Evolutionary conservation across 768 basidiomycete species (phyloP).

Genomic region (Auriscalpium vulgare): DNA sequence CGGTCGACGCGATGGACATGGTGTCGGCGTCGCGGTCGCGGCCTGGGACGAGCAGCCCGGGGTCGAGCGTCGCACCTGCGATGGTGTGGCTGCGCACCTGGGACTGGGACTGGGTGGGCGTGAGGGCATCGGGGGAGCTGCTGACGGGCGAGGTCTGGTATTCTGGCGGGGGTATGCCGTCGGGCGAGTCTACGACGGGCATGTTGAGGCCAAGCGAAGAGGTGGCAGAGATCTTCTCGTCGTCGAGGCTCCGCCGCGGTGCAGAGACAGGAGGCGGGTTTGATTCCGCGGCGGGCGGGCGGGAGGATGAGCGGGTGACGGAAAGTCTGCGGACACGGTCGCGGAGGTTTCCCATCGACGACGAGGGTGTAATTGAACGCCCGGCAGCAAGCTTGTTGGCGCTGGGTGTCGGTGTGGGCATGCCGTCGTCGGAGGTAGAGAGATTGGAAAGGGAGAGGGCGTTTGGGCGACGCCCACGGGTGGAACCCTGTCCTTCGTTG

Average conservation of each 20-base stretch:
- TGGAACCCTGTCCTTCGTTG: neutral
- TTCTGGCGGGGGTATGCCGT: constrained; percentile 5
- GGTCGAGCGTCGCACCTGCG: neutral
- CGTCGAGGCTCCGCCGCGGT: neutral
- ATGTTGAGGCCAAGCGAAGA: constrained; percentile 11
- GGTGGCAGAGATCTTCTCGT: neutral
- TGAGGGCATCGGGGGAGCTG: neutral
- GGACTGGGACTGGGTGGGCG: neutral
- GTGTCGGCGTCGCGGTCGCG: constrained; percentile 14
- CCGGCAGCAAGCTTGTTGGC: neutral
- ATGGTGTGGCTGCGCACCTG: neutral
- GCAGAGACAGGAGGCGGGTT: neutral
- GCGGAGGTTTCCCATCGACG: constrained; percentile 12
- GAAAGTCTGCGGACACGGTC: constrained; percentile 8
- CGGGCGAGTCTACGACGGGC: constrained; percentile 41
- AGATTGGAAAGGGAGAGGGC: neutral
- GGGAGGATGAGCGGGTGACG: constrained; percentile 10
- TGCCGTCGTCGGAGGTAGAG: neutral
- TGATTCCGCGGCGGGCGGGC: neutral
- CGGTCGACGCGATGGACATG: constrained; percentile 13
- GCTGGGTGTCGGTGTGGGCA: constrained; percentile 11
- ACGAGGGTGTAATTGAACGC: constrained; percentile 8
- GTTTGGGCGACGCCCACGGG: neutral
- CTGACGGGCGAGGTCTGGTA: neutral
- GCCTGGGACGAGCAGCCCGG: constrained; percentile 6